Evolutionary conservation across 352 stramenopile genomes (phyloP).

Genomic region (Phytophthora pini): DNA sequence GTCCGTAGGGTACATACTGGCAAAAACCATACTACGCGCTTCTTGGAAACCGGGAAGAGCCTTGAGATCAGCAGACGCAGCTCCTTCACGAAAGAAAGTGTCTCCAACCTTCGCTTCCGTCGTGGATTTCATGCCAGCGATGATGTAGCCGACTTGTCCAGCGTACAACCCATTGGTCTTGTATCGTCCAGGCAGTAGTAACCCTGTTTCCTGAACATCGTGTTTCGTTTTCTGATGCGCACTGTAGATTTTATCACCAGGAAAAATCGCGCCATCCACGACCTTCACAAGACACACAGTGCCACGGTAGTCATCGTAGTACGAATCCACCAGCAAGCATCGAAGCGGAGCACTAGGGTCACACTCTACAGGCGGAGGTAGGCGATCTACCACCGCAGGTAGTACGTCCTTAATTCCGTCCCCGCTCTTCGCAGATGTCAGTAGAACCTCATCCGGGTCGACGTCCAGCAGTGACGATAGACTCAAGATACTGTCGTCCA

Average conservation of each 20-base stretch:
- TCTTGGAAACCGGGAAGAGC: conserved; percentile 84
- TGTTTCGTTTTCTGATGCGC: conserved; percentile 88
- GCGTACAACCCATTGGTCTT: conserved; percentile 84
- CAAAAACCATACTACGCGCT: conserved; percentile 97
- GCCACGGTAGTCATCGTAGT: conserved; percentile 96
- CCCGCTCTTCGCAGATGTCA: conserved; percentile 96
- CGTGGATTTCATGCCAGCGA: conserved; percentile 97
- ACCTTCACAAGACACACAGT: conserved; percentile 96
- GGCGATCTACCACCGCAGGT: conserved; percentile 76
- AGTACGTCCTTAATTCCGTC: conserved; percentile 90
- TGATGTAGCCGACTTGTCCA: conserved; percentile 98
- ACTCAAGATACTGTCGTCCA: conserved; percentile 87
- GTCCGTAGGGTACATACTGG: conserved; percentile 98
- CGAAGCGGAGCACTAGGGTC: conserved; percentile 76
- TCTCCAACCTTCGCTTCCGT: conserved; percentile 95
- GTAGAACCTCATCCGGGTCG: conserved; percentile 95
- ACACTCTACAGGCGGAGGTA: conserved; percentile 72
- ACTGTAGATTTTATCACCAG: conserved; percentile 82
- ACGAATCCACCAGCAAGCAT: conserved; percentile 97
- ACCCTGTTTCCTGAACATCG: conserved; percentile 96
- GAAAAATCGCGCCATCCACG: conserved; percentile 91
- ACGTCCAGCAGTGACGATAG: conserved; percentile 85
- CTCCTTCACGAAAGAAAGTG: conserved; percentile 80
- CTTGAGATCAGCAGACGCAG: conserved; percentile 51
- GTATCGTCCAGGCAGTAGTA: conserved; percentile 91